phyloP scores from a whole-genome alignment of 352 stramenopile genomes.

The Pythium chondricola region DNA sequence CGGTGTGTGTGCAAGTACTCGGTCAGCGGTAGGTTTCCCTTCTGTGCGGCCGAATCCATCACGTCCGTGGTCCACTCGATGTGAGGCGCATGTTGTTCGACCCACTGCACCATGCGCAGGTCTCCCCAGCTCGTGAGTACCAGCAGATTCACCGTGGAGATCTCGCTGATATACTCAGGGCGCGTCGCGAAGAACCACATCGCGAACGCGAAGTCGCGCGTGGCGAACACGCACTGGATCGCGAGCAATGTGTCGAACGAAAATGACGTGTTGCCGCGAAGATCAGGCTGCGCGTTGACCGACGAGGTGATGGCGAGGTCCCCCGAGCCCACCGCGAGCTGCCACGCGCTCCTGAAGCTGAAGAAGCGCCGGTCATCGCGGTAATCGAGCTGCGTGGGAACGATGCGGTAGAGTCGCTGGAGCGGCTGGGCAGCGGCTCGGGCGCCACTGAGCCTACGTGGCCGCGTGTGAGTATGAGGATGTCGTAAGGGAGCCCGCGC shows the following conservation, averaged over 20 bases:
- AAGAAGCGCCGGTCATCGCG: no score
- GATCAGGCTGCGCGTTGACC: not conserved
- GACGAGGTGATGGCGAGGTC: not conserved
- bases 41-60: not conserved
- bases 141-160: not conserved
- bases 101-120: not conserved
- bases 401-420: not conserved
- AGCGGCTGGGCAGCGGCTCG: no score
- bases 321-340: not conserved
- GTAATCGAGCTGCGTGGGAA: not conserved
- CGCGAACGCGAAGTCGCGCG: not conserved
- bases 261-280: not conserved
- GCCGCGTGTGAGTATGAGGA: no score
- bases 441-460: no score
- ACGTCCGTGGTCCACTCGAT: not conserved
- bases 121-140: not conserved
- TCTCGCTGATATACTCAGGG: not conserved
- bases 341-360: not conserved
- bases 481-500: no score
- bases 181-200: not conserved
- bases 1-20: not conserved
- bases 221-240: not conserved
- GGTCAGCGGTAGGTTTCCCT: not conserved
- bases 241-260: not conserved
- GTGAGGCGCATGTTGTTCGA: not conserved